Conservation (phyloP, 1,284 basidiomycete genomes). For the Tylopilus orsonianus region DNA sequence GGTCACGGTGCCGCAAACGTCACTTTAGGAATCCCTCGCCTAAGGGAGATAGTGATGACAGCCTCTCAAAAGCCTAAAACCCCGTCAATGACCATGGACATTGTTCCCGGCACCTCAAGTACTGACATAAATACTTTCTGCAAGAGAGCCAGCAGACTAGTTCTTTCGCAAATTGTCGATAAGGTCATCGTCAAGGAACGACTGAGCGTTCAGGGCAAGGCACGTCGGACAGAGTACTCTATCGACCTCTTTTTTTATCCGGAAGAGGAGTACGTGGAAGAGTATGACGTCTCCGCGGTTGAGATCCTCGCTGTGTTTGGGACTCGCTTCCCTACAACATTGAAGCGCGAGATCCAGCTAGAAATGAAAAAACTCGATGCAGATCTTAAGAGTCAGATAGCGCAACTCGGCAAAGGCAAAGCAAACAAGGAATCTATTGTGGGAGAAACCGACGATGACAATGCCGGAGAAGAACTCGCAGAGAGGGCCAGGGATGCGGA, state of each 20-base stretch:
- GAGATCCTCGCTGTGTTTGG: slow-evolving; percentile 80
- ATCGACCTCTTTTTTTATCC: slow-evolving; percentile 89
- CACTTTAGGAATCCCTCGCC: slow-evolving; percentile 97
- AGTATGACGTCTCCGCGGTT: slow-evolving; percentile 77
- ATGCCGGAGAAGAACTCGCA: slow-evolving; percentile 37
- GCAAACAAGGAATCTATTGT: slow-evolving; percentile 48
- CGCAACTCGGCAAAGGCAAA: slow-evolving; percentile 81
- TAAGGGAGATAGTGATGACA: slow-evolving; percentile 99
- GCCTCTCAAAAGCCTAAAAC: slow-evolving; percentile 96
- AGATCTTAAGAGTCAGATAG: slow-evolving; percentile 79
- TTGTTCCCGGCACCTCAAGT: slow-evolving; percentile 54
- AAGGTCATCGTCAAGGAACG: slow-evolving; percentile 82
- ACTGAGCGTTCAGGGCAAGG: slow-evolving; percentile 65
- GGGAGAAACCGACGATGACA: slow-evolving; percentile 45
- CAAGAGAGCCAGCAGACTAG: slow-evolving; percentile 86
- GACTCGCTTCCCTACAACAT: slow-evolving; percentile 75
- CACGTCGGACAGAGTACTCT: slow-evolving; percentile 80
- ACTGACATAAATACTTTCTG: slow-evolving; percentile 78
- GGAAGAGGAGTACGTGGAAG: slow-evolving; percentile 77
- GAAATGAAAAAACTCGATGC: slow-evolving; percentile 89
- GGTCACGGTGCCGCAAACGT: slow-evolving; percentile 99
- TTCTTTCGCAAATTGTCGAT: slow-evolving; percentile 89
- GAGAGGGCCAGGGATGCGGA: slow-evolving; percentile 44
- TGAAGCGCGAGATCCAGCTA: slow-evolving; percentile 84
- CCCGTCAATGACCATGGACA: slow-evolving; percentile 94